Base-by-base conservation (phyloP, 2,329 filamentous ascomycete genomes). In the Fusarium burgessii region DNA sequence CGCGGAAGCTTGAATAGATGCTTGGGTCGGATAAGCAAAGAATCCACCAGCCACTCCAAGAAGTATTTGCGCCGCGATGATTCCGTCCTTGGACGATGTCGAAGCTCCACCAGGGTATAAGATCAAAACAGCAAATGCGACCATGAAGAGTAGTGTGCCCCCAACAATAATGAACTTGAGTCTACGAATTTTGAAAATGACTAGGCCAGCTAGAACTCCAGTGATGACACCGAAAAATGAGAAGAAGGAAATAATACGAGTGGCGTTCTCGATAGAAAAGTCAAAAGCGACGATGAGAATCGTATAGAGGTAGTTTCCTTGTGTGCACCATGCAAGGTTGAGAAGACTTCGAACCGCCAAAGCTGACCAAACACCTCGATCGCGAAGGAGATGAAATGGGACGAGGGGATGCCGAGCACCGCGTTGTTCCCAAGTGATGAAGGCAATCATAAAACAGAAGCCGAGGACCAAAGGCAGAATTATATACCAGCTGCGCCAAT, bases 341-440 rank as follows among this genome's bases (percentile, higher is more conserved):
- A 87, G 80, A 58, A 85, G 74, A 60, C 80, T 78, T 5, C 83
- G 84, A 45, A 91, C 87, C 0, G 86, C 87, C 13, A 91, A 78
- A 1, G 88, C 86, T 4, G 85, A 87, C 88, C 88, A 91, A 2
- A 91, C 87, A 0, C 84, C 85, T n/a, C 89, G 85, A 64, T 91
- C 87, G 63, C 83, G 85, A 25, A 91, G 79, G 0, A 90, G 81
- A 71, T 85, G 77, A 75, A 90, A 89, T 1, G 88, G 89, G 2
- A 90, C 77, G 72, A 90, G 84, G 0, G 89, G 88, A 47, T 72
- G 73, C 8, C 86, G 81, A 3, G 84, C 82, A 36, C 84, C 82
- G 1, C 76, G 81, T 25, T 78, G 80, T 69, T 90, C 88, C 88
- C 88, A 90, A 6, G 82, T 42, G 36, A 89, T 72, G 71, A 86